phyloP scores from a whole-genome alignment of 495 filamentous ascomycete genomes.

The Antarctomyces pellizariae region DNA sequence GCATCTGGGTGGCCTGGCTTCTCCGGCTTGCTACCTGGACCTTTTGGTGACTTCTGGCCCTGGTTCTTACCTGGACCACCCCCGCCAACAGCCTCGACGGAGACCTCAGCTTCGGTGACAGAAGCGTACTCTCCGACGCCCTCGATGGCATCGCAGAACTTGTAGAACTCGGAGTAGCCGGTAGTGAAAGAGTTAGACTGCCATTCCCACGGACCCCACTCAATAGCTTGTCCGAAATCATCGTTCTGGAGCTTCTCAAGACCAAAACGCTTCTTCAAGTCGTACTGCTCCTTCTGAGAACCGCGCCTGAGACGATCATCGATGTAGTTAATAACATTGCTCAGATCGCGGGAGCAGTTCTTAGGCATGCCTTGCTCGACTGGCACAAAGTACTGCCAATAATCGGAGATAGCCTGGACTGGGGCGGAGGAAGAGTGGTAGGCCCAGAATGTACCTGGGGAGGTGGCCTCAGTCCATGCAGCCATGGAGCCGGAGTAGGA shows the following conservation, averaged over 20 bases:
- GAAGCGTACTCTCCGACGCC: too few relatives aligned
- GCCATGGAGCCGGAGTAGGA: slow-evolving; percentile 41
- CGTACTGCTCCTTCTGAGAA: slow-evolving; percentile 18
- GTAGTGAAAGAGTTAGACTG: slow-evolving; percentile 26
- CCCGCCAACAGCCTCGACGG: too few relatives aligned
- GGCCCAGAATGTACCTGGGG: slow-evolving; percentile 43
- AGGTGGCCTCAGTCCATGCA: slow-evolving; percentile 32
- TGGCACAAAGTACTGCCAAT: slow-evolving; percentile 44
- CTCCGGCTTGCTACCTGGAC: too few relatives aligned
- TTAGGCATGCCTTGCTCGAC: slow-evolving; percentile 33
- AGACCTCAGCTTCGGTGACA: too few relatives aligned
- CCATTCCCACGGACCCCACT: slow-evolving; percentile 33
- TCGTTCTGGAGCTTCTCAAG: slow-evolving; percentile 27
- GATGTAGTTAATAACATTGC: slow-evolving; percentile 29
- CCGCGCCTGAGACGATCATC: slow-evolving; percentile 23
- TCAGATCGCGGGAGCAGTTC: slow-evolving; percentile 38
- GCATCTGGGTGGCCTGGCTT: too few relatives aligned
- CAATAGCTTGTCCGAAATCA: slow-evolving; percentile 31
- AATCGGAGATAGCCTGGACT: slow-evolving; percentile 37
- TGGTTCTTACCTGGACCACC: too few relatives aligned
- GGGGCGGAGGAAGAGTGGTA: slow-evolving; percentile 39
- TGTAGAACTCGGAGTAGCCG: slow-evolving; percentile 26
- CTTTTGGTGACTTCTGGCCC: too few relatives aligned
- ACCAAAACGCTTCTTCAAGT: slow-evolving; percentile 33
- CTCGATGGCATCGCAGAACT: slow-evolving; percentile 29